These are phyloP conservation scores for Claviceps quebecensis DNA, from an alignment of 2,329 filamentous ascomycete species.

Conservation along the genomic window DNA sequence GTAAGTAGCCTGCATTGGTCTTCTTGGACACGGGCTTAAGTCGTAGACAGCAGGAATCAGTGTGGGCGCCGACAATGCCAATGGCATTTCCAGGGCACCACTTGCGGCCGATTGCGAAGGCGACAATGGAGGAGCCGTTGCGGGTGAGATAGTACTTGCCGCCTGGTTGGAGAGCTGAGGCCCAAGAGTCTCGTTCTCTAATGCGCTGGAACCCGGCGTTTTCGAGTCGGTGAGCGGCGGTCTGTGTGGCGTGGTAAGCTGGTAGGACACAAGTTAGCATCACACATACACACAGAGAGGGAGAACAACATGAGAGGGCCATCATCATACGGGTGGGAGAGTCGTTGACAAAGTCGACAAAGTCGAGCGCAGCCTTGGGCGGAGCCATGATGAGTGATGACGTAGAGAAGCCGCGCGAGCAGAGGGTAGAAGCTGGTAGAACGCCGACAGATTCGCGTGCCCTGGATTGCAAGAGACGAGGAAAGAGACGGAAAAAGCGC, in stretches of 20 bases:
- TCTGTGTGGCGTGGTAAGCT: constrained; percentile 91
- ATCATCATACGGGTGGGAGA: constrained; percentile 69
- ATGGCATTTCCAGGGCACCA: constrained; percentile 89
- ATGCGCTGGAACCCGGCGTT: constrained; percentile 78
- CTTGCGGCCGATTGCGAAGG: constrained; percentile 78
- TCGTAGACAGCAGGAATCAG: constrained; percentile 82
- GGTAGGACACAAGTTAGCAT: constrained; percentile 1
- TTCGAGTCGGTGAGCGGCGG: constrained; percentile 60
- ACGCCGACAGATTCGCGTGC: not conserved
- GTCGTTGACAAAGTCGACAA: constrained; percentile 84
- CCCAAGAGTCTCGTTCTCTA: constrained; percentile 84
- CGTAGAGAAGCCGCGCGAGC: constrained; percentile 12
- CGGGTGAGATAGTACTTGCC: constrained; percentile 95
- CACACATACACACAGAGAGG: not conserved
- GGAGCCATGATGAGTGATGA: constrained; percentile 33
- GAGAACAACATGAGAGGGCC: not conserved
- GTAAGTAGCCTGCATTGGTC: constrained; percentile 70
- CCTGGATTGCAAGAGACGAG: not conserved
- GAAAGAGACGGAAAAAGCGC: not conserved
- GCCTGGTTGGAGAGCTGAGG: constrained; percentile 61
- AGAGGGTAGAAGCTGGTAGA: not conserved
- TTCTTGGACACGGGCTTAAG: constrained; percentile 94
- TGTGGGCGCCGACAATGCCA: constrained; percentile 89
- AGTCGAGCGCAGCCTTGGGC: constrained; percentile 56
- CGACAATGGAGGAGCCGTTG: constrained; percentile 82